Percentiles rank a stretch among this genome's conserved stretches.
These are phyloP conservation scores for Fomes fomentarius DNA, from an alignment of 1,284 basidiomycete species.

Conservation along the genomic window DNA sequence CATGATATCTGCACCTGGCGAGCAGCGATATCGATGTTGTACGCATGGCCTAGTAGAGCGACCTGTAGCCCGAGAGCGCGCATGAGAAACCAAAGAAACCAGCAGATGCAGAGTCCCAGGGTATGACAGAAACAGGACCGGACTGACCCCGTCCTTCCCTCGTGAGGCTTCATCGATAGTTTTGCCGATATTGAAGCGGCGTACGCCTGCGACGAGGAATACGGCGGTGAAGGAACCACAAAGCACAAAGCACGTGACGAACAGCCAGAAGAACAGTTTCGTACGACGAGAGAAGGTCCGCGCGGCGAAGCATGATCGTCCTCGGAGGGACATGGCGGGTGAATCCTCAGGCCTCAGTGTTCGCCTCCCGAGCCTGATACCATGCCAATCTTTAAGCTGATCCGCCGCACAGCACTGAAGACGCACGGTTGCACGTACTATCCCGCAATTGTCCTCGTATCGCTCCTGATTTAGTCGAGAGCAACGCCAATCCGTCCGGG, in stretches of 20 bases:
- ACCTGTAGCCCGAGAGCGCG: conserved; percentile 5
- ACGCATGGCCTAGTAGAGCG: conserved; percentile 24
- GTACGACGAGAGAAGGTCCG: conserved; percentile 3
- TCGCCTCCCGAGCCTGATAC: no score
- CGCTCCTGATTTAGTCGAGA: no score
- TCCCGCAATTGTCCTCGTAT: no score
- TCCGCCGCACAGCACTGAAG: neutral
- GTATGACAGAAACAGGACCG: neutral
- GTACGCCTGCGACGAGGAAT: conserved; percentile 5
- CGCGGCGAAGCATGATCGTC: neutral
- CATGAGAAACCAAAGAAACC: no score
- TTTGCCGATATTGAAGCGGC: neutral
- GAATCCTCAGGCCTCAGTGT: no score
- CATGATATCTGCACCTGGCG: conserved; percentile 23
- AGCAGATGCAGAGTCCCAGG: neutral
- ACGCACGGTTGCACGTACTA: no score
- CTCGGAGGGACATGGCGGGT: neutral
- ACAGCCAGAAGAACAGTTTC: conserved; percentile 2
- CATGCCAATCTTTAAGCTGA: no score
- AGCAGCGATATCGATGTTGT: conserved; percentile 20
- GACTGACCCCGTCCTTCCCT: conserved; percentile 6
- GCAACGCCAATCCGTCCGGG: no score
- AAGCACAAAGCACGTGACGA: neutral
- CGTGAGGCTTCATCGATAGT: conserved; percentile 2
- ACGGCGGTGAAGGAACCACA: conserved; percentile 4